A percentile compares a stretch with the other conserved stretches of the same genome.
phyloP scores from a whole-genome alignment of 2,329 filamentous ascomycete genomes.

The Tympanopsis confertula region DNA sequence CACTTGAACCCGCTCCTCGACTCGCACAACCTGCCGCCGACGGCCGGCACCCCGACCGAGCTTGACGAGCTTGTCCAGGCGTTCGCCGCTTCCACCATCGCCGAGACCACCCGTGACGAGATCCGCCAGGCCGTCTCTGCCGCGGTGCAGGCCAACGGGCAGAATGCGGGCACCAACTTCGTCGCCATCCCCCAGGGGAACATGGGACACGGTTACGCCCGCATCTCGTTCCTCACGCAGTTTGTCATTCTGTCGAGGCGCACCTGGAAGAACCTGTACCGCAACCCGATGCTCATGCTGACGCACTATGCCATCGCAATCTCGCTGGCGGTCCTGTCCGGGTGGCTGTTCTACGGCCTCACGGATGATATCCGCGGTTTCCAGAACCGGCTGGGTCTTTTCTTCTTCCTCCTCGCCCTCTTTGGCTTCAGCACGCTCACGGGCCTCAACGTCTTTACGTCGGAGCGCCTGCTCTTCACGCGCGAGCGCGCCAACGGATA shows the following conservation, averaged over 20 bases:
- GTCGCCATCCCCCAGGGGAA: slow-evolving; percentile 32
- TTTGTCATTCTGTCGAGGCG: slow-evolving; percentile 81
- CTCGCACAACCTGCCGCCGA: slow-evolving; percentile 46
- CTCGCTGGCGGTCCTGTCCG: slow-evolving; percentile 81
- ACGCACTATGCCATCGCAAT: slow-evolving; percentile 98
- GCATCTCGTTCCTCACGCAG: slow-evolving; percentile 68
- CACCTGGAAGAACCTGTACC: slow-evolving; percentile 94
- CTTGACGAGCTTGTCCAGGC: slow-evolving; percentile 70
- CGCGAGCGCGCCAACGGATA: slow-evolving; percentile 94
- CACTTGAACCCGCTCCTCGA: slow-evolving; percentile 47
- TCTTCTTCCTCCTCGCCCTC: slow-evolving; percentile 91
- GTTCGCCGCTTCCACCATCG: slow-evolving; percentile 70
- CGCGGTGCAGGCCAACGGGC: slow-evolving; percentile 58
- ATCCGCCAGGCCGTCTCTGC: slow-evolving; percentile 57
- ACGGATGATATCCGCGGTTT: slow-evolving; percentile 95
- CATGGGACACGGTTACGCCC: slow-evolving; percentile 72
- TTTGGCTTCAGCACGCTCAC: slow-evolving; percentile 96
- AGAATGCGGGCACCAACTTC: slow-evolving; percentile 38
- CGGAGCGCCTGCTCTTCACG: slow-evolving; percentile 81
- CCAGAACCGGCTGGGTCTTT: slow-evolving; percentile 90
- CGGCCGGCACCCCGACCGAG: slow-evolving; percentile 57
- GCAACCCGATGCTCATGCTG: slow-evolving; percentile 95
- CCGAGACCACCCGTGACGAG: slow-evolving; percentile 64
- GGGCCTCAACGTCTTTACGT: slow-evolving; percentile 82
- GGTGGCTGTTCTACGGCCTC: slow-evolving; percentile 90